Percentiles rank a stretch among this genome's conserved stretches.
Evolutionary conservation across 371 early-diverging fungal species (phyloP).

Genomic region (Sporodiniella umbellata): DNA sequence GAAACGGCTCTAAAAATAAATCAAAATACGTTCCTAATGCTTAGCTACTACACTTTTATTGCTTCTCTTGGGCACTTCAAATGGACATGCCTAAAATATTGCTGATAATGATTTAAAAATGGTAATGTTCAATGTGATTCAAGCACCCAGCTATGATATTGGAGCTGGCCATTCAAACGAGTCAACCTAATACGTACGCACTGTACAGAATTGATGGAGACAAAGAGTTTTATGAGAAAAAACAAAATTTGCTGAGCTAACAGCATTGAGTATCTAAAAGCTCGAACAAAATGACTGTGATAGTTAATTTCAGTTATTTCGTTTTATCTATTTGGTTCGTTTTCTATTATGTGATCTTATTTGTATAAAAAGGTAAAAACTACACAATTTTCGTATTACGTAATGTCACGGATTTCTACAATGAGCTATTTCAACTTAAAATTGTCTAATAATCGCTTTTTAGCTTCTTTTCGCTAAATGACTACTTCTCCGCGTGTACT

Average conservation of each 20-base stretch:
- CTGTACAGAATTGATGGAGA: too few relatives aligned
- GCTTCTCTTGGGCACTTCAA: background rate
- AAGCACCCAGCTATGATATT: conserved; percentile 1
- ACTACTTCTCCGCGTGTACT: conserved; percentile 6
- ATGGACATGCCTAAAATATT: background rate
- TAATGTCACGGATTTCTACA: too few relatives aligned
- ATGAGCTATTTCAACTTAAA: too few relatives aligned
- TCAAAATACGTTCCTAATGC: background rate
- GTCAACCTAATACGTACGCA: conserved; percentile 2
- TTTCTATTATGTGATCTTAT: too few relatives aligned
- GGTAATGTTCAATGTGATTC: conserved; percentile 1
- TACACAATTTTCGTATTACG: too few relatives aligned
- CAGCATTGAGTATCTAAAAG: too few relatives aligned
- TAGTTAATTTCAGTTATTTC: too few relatives aligned
- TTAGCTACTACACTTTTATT: conserved; percentile 2
- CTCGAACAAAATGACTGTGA: too few relatives aligned
- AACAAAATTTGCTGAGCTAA: too few relatives aligned
- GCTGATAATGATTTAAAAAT: conserved; percentile 1
- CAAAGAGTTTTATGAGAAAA: too few relatives aligned
- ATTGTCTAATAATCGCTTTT: background rate
- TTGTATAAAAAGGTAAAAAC: too few relatives aligned
- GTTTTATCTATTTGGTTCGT: too few relatives aligned
- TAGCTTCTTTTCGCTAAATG: background rate
- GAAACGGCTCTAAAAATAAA: background rate
- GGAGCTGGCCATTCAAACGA: conserved; percentile 1